These are phyloP conservation scores for Ogataea ramenticola DNA, from an alignment of 805 yeast species.

Conservation along the genomic window DNA sequence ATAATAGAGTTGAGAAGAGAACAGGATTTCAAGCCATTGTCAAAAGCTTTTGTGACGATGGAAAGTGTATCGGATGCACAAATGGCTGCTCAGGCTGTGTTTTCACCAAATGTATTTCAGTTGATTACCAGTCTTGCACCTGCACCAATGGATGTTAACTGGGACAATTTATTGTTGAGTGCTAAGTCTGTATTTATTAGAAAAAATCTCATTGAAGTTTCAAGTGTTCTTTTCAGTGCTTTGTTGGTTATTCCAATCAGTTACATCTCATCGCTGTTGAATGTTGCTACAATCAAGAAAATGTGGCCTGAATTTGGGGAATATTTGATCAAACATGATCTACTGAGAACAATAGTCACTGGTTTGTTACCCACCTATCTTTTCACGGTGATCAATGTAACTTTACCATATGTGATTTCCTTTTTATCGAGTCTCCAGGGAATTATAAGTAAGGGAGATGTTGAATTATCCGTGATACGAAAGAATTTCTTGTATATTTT, in stretches of 20 bases:
- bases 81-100: conserved; percentile 92
- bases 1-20: conserved; percentile 28
- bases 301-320: conserved; percentile 55
- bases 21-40: conserved; percentile 32
- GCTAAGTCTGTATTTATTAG: conserved; percentile 29
- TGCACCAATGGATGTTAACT: conserved; percentile 89
- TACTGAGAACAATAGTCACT: conserved; percentile 48
- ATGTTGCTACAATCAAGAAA: conserved; percentile 46
- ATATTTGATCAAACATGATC: conserved; percentile 40
- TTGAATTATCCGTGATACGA: conserved; percentile 47
- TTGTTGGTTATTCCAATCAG: conserved; percentile 49
- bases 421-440: conserved; percentile 46
- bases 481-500: conserved; percentile 56
- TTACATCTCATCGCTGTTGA: conserved; percentile 49
- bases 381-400: conserved; percentile 45
- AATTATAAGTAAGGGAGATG: conserved; percentile 48
- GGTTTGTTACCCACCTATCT: conserved; percentile 58
- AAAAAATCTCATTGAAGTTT: conserved; percentile 23
- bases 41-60: conserved; percentile 78
- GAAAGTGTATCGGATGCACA: conserved; percentile 92
- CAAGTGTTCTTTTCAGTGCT: conserved; percentile 42
- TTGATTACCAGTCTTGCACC: conserved; percentile 85
- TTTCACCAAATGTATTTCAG: conserved; percentile 84
- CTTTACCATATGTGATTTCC: conserved; percentile 48
- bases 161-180: conserved; percentile 52